phyloP scores from a whole-genome alignment of 495 filamentous ascomycete species.

The Penicillium ucsense region DNA sequence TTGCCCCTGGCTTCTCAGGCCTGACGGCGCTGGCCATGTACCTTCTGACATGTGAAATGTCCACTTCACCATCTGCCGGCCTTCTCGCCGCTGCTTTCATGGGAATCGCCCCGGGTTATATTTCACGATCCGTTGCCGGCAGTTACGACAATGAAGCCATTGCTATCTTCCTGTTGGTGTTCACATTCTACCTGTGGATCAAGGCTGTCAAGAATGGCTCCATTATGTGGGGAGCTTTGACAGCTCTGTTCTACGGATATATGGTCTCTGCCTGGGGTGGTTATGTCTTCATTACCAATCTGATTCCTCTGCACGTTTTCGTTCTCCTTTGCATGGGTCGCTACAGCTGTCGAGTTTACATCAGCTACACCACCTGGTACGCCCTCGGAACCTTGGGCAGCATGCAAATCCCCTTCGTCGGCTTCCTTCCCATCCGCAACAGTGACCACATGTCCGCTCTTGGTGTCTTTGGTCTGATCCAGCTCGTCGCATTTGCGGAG shows the following conservation, averaged over 20 bases:
- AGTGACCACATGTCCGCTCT: constrained; percentile 98
- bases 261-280: constrained; percentile 99
- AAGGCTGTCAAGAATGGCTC: constrained; percentile 95
- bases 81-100: constrained; percentile 93
- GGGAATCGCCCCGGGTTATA: constrained; percentile 96
- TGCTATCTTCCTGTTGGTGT: constrained; percentile 96
- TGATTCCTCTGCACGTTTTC: constrained; percentile 92
- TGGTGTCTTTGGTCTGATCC: constrained; percentile 90
- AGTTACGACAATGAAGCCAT: constrained; percentile 99
- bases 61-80: constrained; percentile 80
- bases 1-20: constrained; percentile 92
- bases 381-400: constrained; percentile 91
- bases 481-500: constrained; percentile 88
- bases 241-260: constrained; percentile 97
- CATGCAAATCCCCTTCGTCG: constrained; percentile 99
- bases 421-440: constrained; percentile 90
- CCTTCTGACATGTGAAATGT: constrained; percentile 95
- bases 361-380: constrained; percentile 97
- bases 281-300: constrained; percentile 98
- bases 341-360: constrained; percentile 88
- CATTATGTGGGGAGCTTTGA: constrained; percentile 88
- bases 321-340: constrained; percentile 95
- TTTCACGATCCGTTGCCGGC: constrained; percentile 92
- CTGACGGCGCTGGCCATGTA: constrained; percentile 91
- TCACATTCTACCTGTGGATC: constrained; percentile 99